phyloP scores from a whole-genome alignment of 2,329 filamentous ascomycete genomes.

The Paraphaeosphaeria sporulosa region DNA sequence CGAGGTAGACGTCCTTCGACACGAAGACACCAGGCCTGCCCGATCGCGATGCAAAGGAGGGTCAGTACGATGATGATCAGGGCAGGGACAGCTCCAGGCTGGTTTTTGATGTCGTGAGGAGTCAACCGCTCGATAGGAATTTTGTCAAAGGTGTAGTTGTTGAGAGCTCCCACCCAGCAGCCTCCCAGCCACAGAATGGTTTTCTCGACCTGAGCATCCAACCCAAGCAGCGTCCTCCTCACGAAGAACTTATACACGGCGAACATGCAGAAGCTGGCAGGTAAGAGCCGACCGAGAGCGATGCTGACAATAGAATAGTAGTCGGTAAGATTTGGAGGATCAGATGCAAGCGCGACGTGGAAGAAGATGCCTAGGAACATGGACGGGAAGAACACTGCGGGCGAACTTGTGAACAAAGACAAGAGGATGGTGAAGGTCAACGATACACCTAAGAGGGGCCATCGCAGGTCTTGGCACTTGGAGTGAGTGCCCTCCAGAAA shows the following conservation, averaged over 20 bases:
- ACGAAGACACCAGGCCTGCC: conserved; percentile 86
- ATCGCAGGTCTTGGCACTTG: conserved; percentile 78
- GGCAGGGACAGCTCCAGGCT: conserved; percentile 87
- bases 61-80: conserved; percentile 78
- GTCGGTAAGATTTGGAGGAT: conserved; percentile 75
- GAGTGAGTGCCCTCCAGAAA: conserved; percentile 74
- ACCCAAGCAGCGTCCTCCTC: conserved; percentile 71
- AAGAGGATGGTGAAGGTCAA: conserved; percentile 79
- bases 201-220: conserved; percentile 88
- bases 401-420: conserved; percentile 81
- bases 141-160: conserved; percentile 93
- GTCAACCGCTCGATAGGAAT: conserved; percentile 95
- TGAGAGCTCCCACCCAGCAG: conserved; percentile 89
- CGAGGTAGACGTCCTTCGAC: conserved; percentile 81
- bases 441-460: conserved; percentile 83
- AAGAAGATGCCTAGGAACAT: conserved; percentile 84
- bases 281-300: conserved; percentile 81
- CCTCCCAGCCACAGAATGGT: conserved; percentile 87
- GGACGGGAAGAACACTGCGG: conserved; percentile 83
- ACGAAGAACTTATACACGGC: conserved; percentile 88
- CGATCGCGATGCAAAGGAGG: conserved; percentile 71
- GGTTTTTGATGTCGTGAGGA: conserved; percentile 83
- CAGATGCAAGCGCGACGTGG: conserved; percentile 88
- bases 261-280: conserved; percentile 85
- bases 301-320: conserved; percentile 78